These are phyloP conservation scores for Arthrobotrys megalospora DNA, from an alignment of 2,329 filamentous ascomycete species.

Conservation along the genomic window DNA sequence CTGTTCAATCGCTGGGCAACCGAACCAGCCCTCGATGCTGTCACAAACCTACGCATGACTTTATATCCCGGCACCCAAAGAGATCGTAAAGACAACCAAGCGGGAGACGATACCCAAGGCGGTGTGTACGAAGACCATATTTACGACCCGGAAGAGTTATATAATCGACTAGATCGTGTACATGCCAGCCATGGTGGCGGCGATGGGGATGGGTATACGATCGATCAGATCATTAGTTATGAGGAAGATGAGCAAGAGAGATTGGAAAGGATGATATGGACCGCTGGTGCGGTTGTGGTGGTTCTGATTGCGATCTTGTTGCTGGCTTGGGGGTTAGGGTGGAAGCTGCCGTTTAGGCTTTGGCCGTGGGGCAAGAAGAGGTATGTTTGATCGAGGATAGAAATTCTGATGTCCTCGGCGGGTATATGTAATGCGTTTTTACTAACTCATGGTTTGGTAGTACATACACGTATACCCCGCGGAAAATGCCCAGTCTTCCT, in stretches of 20 bases:
- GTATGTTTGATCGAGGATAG: neutral
- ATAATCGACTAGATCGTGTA: neutral
- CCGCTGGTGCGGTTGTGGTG: neutral
- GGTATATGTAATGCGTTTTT: neutral
- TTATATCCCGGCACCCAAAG: no score
- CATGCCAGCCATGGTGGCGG: neutral
- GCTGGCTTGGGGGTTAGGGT: neutral
- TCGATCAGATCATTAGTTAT: conserved; percentile 12
- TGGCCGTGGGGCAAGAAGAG: neutral
- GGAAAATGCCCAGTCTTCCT: neutral
- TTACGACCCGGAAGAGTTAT: conserved; percentile 15
- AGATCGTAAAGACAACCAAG: neutral
- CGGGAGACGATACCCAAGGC: neutral
- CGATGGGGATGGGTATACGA: conserved; percentile 4
- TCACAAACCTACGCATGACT: neutral
- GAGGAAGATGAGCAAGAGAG: conserved; percentile 2
- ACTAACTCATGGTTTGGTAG: neutral
- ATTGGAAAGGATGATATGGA: neutral
- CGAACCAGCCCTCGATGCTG: neutral
- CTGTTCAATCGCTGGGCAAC: conserved; percentile 3
- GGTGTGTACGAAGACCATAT: neutral
- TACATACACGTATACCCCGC: neutral
- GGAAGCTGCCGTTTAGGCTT: neutral
- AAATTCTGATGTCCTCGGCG: no score
- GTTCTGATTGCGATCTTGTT: neutral